Percentiles rank a stretch among this genome's conserved stretches.
These are phyloP conservation scores for Teratosphaeria viscida DNA, from an alignment of 2,329 filamentous ascomycete species.

Conservation along the genomic window DNA sequence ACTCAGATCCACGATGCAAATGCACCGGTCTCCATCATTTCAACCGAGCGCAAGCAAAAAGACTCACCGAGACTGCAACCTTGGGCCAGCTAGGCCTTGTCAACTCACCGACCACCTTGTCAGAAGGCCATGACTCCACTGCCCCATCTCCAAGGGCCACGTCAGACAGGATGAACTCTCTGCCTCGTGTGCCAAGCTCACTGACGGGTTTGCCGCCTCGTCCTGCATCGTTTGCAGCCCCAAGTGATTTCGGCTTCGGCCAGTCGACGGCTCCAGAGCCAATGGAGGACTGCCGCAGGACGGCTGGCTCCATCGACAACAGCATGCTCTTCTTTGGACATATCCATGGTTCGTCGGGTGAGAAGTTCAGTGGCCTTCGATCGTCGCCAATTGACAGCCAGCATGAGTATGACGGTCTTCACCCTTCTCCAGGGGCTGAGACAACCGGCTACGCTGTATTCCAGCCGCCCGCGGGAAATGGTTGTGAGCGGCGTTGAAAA, in stretches of 20 bases:
- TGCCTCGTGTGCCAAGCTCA: not conserved
- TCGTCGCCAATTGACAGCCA: not conserved
- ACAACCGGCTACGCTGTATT: not conserved
- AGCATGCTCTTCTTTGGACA: not conserved
- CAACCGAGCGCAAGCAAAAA: constrained; percentile 18
- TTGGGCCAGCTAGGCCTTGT: not conserved
- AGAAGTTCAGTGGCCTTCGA: not conserved
- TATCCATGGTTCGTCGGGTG: not conserved
- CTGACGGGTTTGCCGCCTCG: not conserved
- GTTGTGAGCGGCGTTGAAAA: not conserved
- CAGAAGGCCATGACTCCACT: not conserved
- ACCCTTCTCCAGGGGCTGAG: not conserved
- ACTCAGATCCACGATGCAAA: constrained; percentile 17
- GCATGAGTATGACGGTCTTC: not conserved
- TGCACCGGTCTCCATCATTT: constrained; percentile 24
- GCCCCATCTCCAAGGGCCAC: not conserved
- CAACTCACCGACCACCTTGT: not conserved
- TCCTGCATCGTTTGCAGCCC: not conserved
- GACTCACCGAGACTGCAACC: not conserved
- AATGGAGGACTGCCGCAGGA: not conserved
- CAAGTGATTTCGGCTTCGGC: not conserved
- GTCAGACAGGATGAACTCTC: not conserved
- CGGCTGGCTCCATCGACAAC: not conserved
- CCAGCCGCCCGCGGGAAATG: not conserved
- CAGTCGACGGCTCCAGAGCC: not conserved